Evolutionary conservation across 352 stramenopile species (phyloP).

Genomic region (Phytophthora podocarpi): DNA sequence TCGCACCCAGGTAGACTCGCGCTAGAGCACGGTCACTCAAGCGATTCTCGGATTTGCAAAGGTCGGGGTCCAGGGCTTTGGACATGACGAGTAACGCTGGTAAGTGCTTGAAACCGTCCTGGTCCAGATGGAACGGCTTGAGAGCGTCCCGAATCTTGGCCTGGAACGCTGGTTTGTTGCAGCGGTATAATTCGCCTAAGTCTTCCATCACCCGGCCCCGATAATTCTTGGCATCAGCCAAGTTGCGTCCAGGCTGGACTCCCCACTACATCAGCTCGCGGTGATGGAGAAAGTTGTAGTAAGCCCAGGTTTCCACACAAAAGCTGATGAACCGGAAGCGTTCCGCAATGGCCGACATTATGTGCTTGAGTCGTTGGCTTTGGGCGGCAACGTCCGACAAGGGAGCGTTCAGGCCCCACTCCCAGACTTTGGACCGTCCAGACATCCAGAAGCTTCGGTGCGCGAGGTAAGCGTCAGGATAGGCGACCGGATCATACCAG

Average conservation of each 20-base stretch:
- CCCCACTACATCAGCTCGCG: no score
- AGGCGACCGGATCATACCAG: not conserved
- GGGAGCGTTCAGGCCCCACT: not conserved
- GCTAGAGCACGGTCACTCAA: not conserved
- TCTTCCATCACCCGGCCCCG: not conserved
- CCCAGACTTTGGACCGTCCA: not conserved
- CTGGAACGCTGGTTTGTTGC: not conserved
- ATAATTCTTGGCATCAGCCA: not conserved
- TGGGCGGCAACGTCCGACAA: not conserved
- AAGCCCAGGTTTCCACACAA: not conserved
- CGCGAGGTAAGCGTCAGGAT: not conserved
- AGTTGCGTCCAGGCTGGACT: not conserved
- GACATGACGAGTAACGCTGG: not conserved
- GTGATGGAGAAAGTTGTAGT: not conserved
- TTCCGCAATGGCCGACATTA: not conserved
- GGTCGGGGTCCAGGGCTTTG: not conserved
- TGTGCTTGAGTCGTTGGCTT: not conserved
- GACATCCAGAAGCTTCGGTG: not conserved
- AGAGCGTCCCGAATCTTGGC: not conserved
- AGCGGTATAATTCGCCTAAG: not conserved
- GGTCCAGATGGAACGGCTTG: not conserved
- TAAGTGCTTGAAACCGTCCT: not conserved
- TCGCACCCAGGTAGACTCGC: not conserved
- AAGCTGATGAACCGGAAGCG: not conserved
- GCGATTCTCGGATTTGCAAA: not conserved